Percentiles rank a stretch among this genome's conserved stretches.
phyloP scores from a whole-genome alignment of 2,329 filamentous ascomycete species.

The Penicillium frequentans region DNA sequence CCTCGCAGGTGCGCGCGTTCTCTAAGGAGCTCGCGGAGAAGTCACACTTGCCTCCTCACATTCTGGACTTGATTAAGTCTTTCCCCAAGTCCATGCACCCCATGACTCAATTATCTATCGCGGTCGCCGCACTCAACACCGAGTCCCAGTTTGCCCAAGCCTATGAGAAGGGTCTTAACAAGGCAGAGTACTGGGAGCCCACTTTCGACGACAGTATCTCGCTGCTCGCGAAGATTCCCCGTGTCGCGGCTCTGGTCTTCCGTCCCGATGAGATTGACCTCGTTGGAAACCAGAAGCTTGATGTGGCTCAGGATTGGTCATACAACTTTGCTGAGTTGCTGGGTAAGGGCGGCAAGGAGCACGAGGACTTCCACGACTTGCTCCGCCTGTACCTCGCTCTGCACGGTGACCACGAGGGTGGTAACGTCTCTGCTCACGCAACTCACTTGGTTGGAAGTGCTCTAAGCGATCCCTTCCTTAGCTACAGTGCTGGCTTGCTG shows the following conservation, averaged over 20 bases:
- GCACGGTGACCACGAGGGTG: conserved; percentile 96
- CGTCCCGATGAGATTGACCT: conserved; percentile 76
- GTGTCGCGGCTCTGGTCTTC: conserved; percentile 96
- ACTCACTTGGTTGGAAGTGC: conserved; percentile 95
- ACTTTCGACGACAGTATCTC: conserved; percentile 95
- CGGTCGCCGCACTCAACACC: conserved; percentile 93
- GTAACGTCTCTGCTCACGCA: conserved; percentile 93
- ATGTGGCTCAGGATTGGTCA: conserved; percentile 89
- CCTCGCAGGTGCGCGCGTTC: conserved; percentile 75
- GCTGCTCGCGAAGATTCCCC: conserved; percentile 91
- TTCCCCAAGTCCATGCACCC: conserved; percentile 91
- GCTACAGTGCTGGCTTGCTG: conserved; percentile 92
- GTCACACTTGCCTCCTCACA: conserved; percentile 76
- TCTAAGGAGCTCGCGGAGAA: conserved; percentile 86
- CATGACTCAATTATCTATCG: conserved; percentile 97
- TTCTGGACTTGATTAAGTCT: conserved; percentile 82
- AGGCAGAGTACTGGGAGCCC: conserved; percentile 98
- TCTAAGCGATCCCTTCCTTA: conserved; percentile 90
- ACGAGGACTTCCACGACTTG: conserved; percentile 77
- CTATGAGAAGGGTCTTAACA: conserved; percentile 87
- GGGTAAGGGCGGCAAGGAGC: conserved; percentile 81
- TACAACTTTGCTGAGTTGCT: conserved; percentile 98
- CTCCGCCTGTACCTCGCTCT: conserved; percentile 91
- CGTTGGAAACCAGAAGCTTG: conserved; percentile 72
- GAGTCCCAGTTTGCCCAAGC: conserved; percentile 90